Conservation (phyloP, 352 stramenopile genomes). For the Globisporangium camurandrum region DNA sequence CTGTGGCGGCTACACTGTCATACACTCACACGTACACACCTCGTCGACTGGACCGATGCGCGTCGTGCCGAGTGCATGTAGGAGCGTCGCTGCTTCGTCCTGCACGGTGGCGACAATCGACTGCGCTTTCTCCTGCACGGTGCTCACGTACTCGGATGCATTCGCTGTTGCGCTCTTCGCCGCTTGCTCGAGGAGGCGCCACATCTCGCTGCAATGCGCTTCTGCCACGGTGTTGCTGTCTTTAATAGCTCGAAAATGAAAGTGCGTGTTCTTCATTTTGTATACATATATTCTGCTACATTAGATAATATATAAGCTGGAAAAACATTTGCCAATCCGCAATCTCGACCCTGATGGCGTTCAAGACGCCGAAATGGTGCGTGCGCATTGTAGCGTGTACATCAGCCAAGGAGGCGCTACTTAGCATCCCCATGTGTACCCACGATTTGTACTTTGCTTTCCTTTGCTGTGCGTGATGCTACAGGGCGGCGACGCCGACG, state of each 20-base stretch:
- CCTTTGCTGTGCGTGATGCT: background rate
- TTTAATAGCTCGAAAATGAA: no score
- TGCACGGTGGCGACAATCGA: constrained; percentile 63
- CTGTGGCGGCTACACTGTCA: background rate
- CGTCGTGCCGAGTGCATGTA: constrained; percentile 55
- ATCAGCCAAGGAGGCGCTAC: background rate
- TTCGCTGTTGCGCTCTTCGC: constrained; percentile 67
- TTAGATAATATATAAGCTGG: no score
- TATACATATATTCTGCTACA: no score
- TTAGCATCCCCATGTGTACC: background rate
- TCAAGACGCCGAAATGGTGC: constrained; percentile 23
- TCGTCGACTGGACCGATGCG: constrained; percentile 68
- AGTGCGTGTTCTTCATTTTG: no score
- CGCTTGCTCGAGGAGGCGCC: constrained; percentile 65
- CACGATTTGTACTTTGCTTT: background rate
- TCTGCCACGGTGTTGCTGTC: no score
- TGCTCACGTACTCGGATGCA: constrained; percentile 60
- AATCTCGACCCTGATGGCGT: no score
- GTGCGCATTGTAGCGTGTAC: background rate
- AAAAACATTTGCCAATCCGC: no score
- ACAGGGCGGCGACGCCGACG: constrained; percentile 43
- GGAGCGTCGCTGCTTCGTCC: constrained; percentile 60
- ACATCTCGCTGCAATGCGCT: no score
- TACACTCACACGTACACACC: constrained; percentile 20
- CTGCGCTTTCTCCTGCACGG: constrained; percentile 71